Evolutionary conservation across 1,284 basidiomycete genomes (phyloP).

Genomic region (Veloboletus limbatus): DNA sequence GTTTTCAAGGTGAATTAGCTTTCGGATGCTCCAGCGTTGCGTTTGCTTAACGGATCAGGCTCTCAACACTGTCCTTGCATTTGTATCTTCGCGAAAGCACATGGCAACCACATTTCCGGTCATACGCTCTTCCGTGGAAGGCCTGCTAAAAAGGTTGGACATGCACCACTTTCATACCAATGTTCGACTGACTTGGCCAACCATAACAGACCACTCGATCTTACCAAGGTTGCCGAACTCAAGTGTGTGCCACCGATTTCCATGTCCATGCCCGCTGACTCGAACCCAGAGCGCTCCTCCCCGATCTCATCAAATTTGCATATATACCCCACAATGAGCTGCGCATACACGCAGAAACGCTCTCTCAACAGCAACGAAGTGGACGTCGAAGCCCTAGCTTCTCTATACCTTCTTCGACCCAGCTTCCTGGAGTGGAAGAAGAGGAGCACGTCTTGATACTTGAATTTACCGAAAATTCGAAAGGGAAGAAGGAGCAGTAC

Average conservation of each 20-base stretch:
- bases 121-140: conserved; percentile 76
- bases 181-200: conserved; percentile 11
- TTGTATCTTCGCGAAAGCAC: conserved; percentile 81
- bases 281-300: conserved; percentile 67
- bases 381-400: conserved; percentile 41
- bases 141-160: conserved; percentile 66
- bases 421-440: conserved; percentile 30
- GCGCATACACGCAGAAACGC: conserved; percentile 50
- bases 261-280: not conserved
- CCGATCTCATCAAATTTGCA: conserved; percentile 78
- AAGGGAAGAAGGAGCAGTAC: conserved; percentile 37
- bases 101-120: conserved; percentile 79
- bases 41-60: conserved; percentile 49
- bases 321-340: conserved; percentile 73
- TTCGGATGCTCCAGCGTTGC: not conserved
- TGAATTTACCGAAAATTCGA: conserved; percentile 64
- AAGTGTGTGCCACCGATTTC: conserved; percentile 53
- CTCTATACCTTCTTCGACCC: conserved; percentile 25
- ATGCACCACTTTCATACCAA: not conserved
- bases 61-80: conserved; percentile 87
- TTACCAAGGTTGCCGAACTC: conserved; percentile 77
- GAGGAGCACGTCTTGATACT: conserved; percentile 72
- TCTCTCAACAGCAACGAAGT: conserved; percentile 22
- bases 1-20: conserved; percentile 34
- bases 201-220: conserved; percentile 66